Percentiles rank a stretch among this genome's conserved stretches.
Evolutionary conservation across 179 eudicot species (phyloP).

Genomic region (Actinidia arguta): DNA sequence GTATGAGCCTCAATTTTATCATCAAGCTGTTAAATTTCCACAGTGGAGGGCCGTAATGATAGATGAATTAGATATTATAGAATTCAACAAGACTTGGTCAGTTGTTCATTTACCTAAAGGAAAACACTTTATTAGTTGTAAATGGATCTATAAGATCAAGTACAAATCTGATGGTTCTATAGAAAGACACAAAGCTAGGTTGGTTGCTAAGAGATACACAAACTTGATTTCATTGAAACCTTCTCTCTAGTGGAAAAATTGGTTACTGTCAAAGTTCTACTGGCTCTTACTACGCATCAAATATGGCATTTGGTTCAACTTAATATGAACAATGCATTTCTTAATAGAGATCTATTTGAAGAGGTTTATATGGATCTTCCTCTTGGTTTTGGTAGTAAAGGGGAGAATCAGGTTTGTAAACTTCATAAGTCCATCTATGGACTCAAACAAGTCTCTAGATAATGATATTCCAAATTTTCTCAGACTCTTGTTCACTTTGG

Average conservation of each 20-base stretch:
- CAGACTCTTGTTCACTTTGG: too few relatives aligned
- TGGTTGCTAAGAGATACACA: neutral
- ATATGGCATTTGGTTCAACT: neutral
- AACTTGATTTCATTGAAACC: neutral
- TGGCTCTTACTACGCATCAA: neutral
- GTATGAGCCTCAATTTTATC: neutral
- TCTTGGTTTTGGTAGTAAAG: too few relatives aligned
- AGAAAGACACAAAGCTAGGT: neutral
- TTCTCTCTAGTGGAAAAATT: neutral
- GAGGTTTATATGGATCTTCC: too few relatives aligned
- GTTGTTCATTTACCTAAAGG: neutral
- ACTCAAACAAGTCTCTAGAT: too few relatives aligned
- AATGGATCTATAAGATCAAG: neutral
- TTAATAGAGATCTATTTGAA: too few relatives aligned
- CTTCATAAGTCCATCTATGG: too few relatives aligned
- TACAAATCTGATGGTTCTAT: neutral
- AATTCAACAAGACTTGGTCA: neutral
- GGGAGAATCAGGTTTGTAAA: too few relatives aligned
- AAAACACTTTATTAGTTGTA: neutral
- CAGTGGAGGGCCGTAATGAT: neutral
- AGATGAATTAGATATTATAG: too few relatives aligned
- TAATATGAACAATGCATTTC: too few relatives aligned
- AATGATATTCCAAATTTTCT: too few relatives aligned
- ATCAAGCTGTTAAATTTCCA: neutral
- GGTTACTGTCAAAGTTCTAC: neutral